A percentile compares a stretch with the other conserved stretches of the same genome.
phyloP scores from a whole-genome alignment of 805 yeast genomes.

The Ogataea salicorniae region DNA sequence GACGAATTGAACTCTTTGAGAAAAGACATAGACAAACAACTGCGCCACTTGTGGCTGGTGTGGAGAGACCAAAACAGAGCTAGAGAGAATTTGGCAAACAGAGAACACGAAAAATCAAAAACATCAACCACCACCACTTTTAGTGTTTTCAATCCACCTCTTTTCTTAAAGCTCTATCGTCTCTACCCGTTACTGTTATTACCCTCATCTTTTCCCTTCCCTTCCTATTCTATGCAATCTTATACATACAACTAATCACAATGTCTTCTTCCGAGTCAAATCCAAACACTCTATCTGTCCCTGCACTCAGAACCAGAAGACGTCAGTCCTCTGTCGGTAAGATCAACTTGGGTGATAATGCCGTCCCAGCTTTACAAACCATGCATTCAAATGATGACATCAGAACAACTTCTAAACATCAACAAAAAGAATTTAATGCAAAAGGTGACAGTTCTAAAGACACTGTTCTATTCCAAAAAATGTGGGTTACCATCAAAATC shows the following conservation, averaged over 20 bases:
- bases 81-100: too few relatives aligned
- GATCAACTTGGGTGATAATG: constrained; percentile 67
- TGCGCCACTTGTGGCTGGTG: too few relatives aligned
- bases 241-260: neutral
- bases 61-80: too few relatives aligned
- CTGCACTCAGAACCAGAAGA: constrained; percentile 11
- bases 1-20: too few relatives aligned
- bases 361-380: constrained; percentile 63
- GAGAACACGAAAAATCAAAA: too few relatives aligned
- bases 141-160: neutral
- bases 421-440: constrained; percentile 25
- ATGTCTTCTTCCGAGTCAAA: neutral
- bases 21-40: too few relatives aligned
- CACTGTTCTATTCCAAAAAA: constrained; percentile 48
- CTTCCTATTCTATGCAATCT: neutral
- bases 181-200: neutral
- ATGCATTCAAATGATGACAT: constrained; percentile 46
- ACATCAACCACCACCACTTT: too few relatives aligned
- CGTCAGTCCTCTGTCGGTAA: constrained; percentile 64
- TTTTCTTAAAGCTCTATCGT: neutral
- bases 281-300: neutral
- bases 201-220: neutral
- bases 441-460: constrained; percentile 34
- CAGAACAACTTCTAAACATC: constrained; percentile 34
- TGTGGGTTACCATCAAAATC: constrained; percentile 55